Base-by-base conservation (phyloP, 345 rosid genomes). In the Cardamine occulta region DNA sequence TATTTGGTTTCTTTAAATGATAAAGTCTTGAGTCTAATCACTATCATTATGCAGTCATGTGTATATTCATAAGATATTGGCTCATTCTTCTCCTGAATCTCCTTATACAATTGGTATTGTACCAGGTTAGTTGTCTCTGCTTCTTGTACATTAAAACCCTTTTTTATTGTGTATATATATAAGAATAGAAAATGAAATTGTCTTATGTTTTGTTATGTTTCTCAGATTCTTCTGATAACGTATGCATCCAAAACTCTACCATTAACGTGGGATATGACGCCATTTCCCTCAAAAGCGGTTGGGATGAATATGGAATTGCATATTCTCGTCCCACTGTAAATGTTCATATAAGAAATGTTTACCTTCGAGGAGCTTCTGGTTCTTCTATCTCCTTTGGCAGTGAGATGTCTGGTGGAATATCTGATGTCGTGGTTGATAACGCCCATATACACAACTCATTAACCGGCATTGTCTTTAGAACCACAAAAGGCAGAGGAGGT, bases 261-360 rank as follows among this genome's bases (percentile, higher is more conserved):
- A 85, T 87, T 34, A 79, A 79, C 8, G 79, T 82, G n/a, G 88
- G 93, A 3, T 79, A 86, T 23, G 93, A 87, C 63, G 83, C 83
- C 1, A 82, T 88, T 2, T 84, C 84, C 2, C 81, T 85, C 4
- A 85, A 88, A 75, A 88, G 93, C 18, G 93, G 93, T 37, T 87
- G 93, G 93, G 93, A 88, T 28, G 83, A 87, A 73, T 88, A 87
- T 35, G 91, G 91, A 17, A 84, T 87, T 2, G 64, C 84, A 0
- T 86, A 80, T 3, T 72, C 82, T 9, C 81, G 69, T 40, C 83
- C 76, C 6, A 88, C 85, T 68, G 15, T 71, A 3, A 72, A 78
- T 19, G 78, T 86, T 72, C 82, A 82, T 28, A 84, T 86, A 55
- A 75, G 89, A 49, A 75, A 82, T 47, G 75, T 86, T 2, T 21